Percentiles rank a stretch among this genome's conserved stretches.
These are phyloP conservation scores for Penicillium sp. DNA, from an alignment of 2,329 filamentous ascomycete species.

Conservation along the genomic window DNA sequence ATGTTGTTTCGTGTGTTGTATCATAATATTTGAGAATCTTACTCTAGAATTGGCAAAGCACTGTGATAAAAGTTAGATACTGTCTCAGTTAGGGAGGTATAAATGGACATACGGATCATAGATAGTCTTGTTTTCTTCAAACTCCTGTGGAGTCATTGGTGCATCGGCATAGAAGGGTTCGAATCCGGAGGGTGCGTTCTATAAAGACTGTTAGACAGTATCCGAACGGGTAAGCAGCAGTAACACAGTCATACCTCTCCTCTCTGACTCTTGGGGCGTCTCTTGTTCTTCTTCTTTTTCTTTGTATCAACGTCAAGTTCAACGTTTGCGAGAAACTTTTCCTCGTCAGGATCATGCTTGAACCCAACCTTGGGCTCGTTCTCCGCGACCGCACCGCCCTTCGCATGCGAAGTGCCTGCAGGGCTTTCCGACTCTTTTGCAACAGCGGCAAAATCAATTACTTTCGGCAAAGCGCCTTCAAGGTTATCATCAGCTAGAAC, in stretches of 20 bases:
- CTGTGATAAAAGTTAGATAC: constrained; percentile 15
- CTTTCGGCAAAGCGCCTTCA: not conserved
- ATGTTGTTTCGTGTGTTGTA: not conserved
- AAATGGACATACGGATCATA: constrained; percentile 61
- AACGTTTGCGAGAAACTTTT: not conserved
- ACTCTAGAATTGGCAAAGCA: constrained; percentile 57
- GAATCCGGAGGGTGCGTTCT: constrained; percentile 62
- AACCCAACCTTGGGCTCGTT: not conserved
- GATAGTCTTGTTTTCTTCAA: constrained; percentile 62
- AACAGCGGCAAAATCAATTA: not conserved
- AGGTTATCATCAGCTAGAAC: not conserved
- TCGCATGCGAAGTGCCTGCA: too few species aligned
- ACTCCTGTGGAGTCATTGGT: constrained; percentile 70
- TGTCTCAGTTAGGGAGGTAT: not conserved
- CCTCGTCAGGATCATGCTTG: constrained; percentile 4
- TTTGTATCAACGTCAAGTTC: not conserved
- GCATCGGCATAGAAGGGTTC: constrained; percentile 80
- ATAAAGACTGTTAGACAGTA: constrained; percentile 2
- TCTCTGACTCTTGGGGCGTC: constrained; percentile 41
- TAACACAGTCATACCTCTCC: constrained; percentile 23
- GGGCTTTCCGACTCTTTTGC: not conserved
- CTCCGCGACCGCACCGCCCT: not conserved
- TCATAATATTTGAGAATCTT: constrained; percentile 24
- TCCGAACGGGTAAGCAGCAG: not conserved
- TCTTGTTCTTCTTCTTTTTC: constrained; percentile 36